Conservation (phyloP, 2,329 filamentous ascomycete genomes). For the Colletotrichum sp. region DNA sequence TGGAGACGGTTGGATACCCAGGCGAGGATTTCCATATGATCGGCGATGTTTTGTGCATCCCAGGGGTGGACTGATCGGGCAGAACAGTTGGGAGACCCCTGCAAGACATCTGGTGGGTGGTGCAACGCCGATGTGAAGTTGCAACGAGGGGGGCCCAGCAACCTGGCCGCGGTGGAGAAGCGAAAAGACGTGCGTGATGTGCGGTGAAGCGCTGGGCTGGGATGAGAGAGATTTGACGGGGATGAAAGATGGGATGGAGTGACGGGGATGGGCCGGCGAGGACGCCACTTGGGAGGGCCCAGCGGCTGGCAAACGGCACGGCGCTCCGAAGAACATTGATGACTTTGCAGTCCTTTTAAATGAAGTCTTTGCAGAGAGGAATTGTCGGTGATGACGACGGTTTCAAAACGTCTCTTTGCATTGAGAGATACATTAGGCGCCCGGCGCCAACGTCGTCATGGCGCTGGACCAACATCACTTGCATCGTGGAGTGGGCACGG, state of each 20-base stretch:
- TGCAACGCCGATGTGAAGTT: neutral
- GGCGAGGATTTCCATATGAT: constrained; percentile 14
- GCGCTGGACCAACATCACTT: neutral
- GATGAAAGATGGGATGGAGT: neutral
- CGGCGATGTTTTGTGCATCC: neutral
- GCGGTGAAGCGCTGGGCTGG: constrained; percentile 11
- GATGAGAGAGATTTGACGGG: constrained; percentile 2
- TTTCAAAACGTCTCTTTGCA: neutral
- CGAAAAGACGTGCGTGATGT: constrained; percentile 1
- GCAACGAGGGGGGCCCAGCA: neutral
- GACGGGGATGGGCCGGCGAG: neutral
- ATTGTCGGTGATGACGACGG: neutral
- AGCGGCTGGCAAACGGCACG: constrained; percentile 1
- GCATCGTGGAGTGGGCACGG: neutral
- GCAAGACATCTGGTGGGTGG: neutral
- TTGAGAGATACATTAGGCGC: neutral
- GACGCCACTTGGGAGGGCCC: neutral
- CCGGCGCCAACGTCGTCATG: neutral
- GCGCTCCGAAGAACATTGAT: neutral
- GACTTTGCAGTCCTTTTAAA: neutral
- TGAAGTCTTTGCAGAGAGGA: neutral
- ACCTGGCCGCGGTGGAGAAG: neutral
- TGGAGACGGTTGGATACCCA: neutral
- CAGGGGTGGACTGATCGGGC: neutral
- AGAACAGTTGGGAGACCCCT: neutral